These are phyloP conservation scores for Pascua guehoae DNA, from an alignment of 1,284 basidiomycete species.

Conservation along the genomic window DNA sequence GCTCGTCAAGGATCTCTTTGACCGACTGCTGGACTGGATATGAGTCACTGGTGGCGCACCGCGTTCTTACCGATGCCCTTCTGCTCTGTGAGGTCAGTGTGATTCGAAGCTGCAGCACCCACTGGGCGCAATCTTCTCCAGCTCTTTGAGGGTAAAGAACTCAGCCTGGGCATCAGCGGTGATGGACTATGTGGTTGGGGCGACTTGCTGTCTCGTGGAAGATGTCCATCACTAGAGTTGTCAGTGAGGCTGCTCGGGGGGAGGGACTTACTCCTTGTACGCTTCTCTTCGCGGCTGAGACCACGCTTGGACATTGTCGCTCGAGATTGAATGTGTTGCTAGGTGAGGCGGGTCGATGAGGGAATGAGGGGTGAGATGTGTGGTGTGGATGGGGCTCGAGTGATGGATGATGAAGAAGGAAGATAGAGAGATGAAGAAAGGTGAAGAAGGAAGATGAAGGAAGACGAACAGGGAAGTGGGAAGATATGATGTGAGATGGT, in stretches of 20 bases:
- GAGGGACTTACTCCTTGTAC: slow-evolving; percentile 37
- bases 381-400: too few species aligned
- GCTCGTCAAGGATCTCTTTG: slow-evolving; percentile 78
- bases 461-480: too few species aligned
- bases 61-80: slow-evolving; percentile 75
- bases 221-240: slow-evolving; percentile 64
- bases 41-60: background rate
- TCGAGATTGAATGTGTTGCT: background rate
- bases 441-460: background rate
- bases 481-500: too few species aligned
- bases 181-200: too few species aligned
- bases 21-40: slow-evolving; percentile 72
- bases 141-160: slow-evolving; percentile 79
- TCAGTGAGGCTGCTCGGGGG: background rate
- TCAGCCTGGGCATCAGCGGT: slow-evolving; percentile 61
- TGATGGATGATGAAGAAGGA: background rate
- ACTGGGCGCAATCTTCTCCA: slow-evolving; percentile 63
- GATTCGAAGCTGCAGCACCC: slow-evolving; percentile 11
- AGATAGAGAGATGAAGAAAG: background rate
- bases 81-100: slow-evolving; percentile 61
- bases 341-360: background rate
- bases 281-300: slow-evolving; percentile 47
- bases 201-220: slow-evolving; percentile 75
- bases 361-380: too few species aligned
- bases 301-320: slow-evolving; percentile 44